Base-by-base conservation (phyloP, 164 flowering plant species). In the Santalum album region DNA sequence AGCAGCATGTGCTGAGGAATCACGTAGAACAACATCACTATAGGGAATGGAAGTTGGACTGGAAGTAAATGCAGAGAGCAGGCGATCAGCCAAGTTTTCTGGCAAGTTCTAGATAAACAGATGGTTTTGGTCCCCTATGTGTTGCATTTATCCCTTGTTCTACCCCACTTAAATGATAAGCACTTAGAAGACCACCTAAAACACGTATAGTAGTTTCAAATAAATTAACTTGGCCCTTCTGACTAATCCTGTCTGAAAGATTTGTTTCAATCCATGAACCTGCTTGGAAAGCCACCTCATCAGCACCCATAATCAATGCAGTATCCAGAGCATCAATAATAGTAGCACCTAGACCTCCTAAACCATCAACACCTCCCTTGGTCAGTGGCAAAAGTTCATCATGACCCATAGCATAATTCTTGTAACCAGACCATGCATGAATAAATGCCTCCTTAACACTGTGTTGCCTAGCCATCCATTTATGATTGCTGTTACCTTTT, bases 201-300 rank as follows among this genome's bases (percentile, higher is more conserved):
- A 92, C 85, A 55, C 99, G 95, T 63, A 89, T 92, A 20, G 97
- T 89, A 53, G 98, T 92, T 70, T 92, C 99, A 80, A 89, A 92
- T 57, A 89, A 69, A 73, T 92, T 92, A 36, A 92, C 96, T 65
- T 87, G 94, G 17, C 96, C 98, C 64, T 82, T 88, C 59, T 71
- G 59, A 42, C 35, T 69, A 57, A 92, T 87, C 60, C 86, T 83
- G 44, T 80, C 71, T 12, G 71, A 54, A 49, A 92, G 91, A 43
- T 92, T 61, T 25, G 62, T 68, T 69, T 89, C 96, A 65, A 92
- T 63, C 98, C 98, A 92, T 17, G 81, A 64, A 52, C 96, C 91
- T 20, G 96, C 96, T 69, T 92, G 95, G 50, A 69, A 56, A 39
- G 82, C 85, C 49, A 89, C 71, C 25, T 84, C 86, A 72, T 84